Percentiles rank a stretch among this genome's conserved stretches.
phyloP scores from a whole-genome alignment of 2,329 filamentous ascomycete genomes.

The Thelonectria blattea region DNA sequence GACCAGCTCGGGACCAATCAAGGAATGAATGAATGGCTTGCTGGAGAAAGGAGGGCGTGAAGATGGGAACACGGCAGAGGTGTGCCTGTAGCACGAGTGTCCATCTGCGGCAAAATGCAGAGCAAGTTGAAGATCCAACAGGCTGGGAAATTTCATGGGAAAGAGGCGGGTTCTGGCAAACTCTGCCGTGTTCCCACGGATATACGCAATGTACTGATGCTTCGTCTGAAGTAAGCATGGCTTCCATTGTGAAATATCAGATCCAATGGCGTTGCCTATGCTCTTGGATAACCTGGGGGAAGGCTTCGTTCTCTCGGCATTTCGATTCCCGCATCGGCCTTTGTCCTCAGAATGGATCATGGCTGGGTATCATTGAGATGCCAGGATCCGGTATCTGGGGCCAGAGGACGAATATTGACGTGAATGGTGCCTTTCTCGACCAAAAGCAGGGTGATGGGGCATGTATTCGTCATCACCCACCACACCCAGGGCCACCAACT shows the following conservation, averaged over 20 bases:
- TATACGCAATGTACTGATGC: neutral
- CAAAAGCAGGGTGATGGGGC: neutral
- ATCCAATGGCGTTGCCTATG: no score
- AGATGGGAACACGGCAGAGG: neutral
- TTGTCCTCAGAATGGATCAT: neutral
- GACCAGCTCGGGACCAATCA: neutral
- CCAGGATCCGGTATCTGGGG: slow-evolving; percentile 16
- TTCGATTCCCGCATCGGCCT: neutral
- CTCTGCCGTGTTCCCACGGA: neutral
- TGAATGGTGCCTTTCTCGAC: neutral
- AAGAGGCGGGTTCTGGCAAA: neutral
- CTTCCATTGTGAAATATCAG: neutral
- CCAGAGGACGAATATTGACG: slow-evolving; percentile 6
- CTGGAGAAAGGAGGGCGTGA: slow-evolving; percentile 8
- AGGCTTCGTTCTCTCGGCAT: neutral
- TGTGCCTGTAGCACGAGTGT: slow-evolving; percentile 10
- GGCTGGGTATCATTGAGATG: slow-evolving; percentile 16
- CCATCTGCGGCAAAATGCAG: slow-evolving; percentile 1
- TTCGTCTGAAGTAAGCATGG: neutral
- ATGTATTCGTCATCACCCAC: slow-evolving; percentile 12
- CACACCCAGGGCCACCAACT: neutral
- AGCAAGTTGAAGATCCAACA: neutral
- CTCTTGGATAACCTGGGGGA: no score
- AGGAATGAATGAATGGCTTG: slow-evolving; percentile 1
- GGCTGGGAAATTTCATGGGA: neutral